Base-by-base conservation (phyloP, 768 basidiomycete species). In the Mycena alexandri region DNA sequence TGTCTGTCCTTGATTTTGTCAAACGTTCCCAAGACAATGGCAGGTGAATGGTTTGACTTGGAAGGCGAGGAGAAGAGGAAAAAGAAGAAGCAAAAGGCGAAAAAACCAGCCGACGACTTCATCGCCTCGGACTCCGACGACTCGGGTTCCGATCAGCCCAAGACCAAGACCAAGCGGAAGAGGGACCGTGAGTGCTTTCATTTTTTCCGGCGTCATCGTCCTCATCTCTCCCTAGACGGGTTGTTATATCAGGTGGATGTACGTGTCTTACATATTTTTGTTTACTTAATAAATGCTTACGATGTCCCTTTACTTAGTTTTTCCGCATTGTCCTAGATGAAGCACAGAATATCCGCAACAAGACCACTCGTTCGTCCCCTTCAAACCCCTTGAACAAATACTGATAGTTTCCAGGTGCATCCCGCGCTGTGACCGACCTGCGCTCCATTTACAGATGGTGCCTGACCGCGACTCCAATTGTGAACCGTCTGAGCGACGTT, bases 401-500 rank as follows among this genome's bases (percentile, higher is more conserved):
- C 16, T 21, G 38, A 77, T 69, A 63, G 21, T 65, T 13, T 16
- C 12, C 51, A 88, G 86, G 87, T 44, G 80, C 79, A 46, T 88
- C 88, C 19, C 82, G 86, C 19, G 85, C 87, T 2, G 85, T 89
- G 16, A 84, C 84, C 12, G 83, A 86, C 14, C 77, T 94, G 17
- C 76, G 82, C 13, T 69, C 86, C 0, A 81, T 72, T 19, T 85
- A 88, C 73, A 83, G 90, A 43, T 93, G 93, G 93, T 86, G 85
- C 68, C 78, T 92, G 11, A 92, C 90, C 25, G 89, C 70, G 11
- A 71, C 70, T 0, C 89, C 89, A 0, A 87, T 93, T 66, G 84
- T 89, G 60, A 93, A 93, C 71, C 75, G 77, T 14, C 81, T 92
- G 21, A 73, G 75, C 1, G 92, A 93, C 74, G 81, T 84, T 1